These are phyloP conservation scores for Graphium sp. DNA, from an alignment of 2,329 filamentous ascomycete species.

Conservation along the genomic window DNA sequence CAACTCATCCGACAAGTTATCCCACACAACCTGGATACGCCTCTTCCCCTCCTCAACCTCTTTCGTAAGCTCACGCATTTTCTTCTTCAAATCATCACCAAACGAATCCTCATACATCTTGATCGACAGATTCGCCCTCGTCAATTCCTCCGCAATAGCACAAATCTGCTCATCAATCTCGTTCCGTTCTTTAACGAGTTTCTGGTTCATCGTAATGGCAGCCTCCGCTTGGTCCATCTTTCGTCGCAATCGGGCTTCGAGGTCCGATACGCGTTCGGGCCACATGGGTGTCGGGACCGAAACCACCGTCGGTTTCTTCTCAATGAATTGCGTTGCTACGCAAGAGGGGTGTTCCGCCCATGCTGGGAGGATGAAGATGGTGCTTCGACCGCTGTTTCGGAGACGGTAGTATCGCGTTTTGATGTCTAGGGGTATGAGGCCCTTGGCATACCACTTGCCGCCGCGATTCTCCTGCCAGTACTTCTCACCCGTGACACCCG, in stretches of 20 bases:
- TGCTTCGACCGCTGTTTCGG: slow-evolving; percentile 22
- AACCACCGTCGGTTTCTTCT: slow-evolving; percentile 22
- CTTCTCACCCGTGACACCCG: slow-evolving; percentile 23
- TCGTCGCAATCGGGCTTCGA: slow-evolving; percentile 10
- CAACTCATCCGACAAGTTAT: neutral
- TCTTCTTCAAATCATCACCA: neutral
- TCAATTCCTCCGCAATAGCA: slow-evolving; percentile 1
- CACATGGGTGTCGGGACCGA: slow-evolving; percentile 13
- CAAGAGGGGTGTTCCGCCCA: slow-evolving; percentile 26
- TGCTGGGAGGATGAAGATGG: slow-evolving; percentile 36
- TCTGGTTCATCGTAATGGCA: slow-evolving; percentile 7
- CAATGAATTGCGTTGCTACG: slow-evolving; percentile 24
- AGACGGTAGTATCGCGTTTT: slow-evolving; percentile 35
- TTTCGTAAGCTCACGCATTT: slow-evolving; percentile 5
- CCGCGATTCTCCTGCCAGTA: slow-evolving; percentile 13
- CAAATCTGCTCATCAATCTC: slow-evolving; percentile 8
- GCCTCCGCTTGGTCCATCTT: slow-evolving; percentile 9
- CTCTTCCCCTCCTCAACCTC: slow-evolving; percentile 5
- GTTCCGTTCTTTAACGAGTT: slow-evolving; percentile 12
- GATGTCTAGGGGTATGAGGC: slow-evolving; percentile 30
- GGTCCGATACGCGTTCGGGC: slow-evolving; percentile 15
- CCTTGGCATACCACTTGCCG: slow-evolving; percentile 17
- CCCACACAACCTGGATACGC: neutral
- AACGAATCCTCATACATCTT: slow-evolving; percentile 3
- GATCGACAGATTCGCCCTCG: neutral